Evolutionary conservation across 441 rosid species (phyloP), one percentile per base, ranked within the genome.

Genomic region (Cnidoscolus chayamansa): DNA sequence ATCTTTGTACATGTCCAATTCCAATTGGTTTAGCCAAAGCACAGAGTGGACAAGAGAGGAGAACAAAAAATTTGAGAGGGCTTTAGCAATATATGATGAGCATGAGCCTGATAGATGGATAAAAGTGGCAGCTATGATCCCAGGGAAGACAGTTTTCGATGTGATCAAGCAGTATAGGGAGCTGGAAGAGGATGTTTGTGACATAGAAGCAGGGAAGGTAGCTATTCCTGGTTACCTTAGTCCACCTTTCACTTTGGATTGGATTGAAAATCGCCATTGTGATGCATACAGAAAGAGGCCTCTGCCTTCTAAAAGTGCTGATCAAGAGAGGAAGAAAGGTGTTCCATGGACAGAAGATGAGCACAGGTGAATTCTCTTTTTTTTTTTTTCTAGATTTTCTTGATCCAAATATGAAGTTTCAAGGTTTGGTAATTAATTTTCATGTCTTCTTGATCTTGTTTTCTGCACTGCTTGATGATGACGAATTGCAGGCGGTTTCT

Each of bases 321-420:
- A 95, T 71, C 97, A 88, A 32, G 98, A 91, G 71, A 86, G 97
- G 81, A 92, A 92, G 89, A 95, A 91, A 90, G 99, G 98, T 12
- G 93, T 90, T 48, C 97, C 98, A 7, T 94, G 98, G 98, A 92
- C 94, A 19, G 95, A 94, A 78, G 99, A 92, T 65, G 99, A 94
- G 72, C 99, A 93, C 85, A 93, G 92, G 97, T 91, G 62, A 81
- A 67, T 54, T 55, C 11, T 4, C 0, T 15, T 56, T 66, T 53
- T 59, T 62, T 45, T 66, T 10, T 45, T 10, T 10, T 11, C 0
- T 3, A 48, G 37, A 15, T 31, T 50, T 63, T 17, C 9, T 63
- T 9, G 30, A 37, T 17, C 19, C 31, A 7, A 35, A 35, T 35
- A 3, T 61, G 47, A 32, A 47, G 17, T 63, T 57, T 25, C 11